Evolutionary conservation across 1,139 yeast species (phyloP).

Genomic region (Scheffersomyces cryptocercus): DNA sequence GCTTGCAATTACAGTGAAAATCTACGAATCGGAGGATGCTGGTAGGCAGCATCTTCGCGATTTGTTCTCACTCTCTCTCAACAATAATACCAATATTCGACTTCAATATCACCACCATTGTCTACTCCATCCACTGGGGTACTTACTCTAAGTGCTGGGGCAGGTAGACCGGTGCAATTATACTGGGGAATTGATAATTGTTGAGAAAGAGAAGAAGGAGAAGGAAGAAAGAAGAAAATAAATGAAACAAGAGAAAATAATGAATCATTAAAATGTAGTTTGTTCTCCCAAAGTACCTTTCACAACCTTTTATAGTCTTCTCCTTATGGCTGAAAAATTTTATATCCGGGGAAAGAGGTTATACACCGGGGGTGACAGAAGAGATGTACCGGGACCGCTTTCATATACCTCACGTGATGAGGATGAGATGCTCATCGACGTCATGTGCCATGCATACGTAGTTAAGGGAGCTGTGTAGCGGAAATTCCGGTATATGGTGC

Average conservation of each 20-base stretch:
- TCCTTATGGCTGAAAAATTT: not conserved
- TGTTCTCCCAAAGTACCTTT: constrained; percentile 3
- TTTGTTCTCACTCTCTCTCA: too few species aligned
- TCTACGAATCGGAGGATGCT: too few species aligned
- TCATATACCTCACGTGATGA: too few species aligned
- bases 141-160: too few species aligned
- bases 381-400: too few species aligned
- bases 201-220: constrained; percentile 25
- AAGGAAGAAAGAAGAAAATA: constrained; percentile 11
- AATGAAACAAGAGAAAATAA: constrained; percentile 13
- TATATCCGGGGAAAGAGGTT: not conserved
- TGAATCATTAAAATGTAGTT: constrained; percentile 2
- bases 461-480: not conserved
- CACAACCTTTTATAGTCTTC: constrained; percentile 8
- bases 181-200: constrained; percentile 24
- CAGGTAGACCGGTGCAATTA: constrained; percentile 12
- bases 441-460: constrained; percentile 1
- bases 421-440: constrained; percentile 9
- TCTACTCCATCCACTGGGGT: too few species aligned
- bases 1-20: too few species aligned
- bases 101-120: too few species aligned
- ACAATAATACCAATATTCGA: too few species aligned
- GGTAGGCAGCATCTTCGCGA: too few species aligned
- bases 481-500: not conserved
- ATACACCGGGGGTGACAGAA: too few species aligned